Evolutionary conservation across 78 protist genomes (phyloP).

Genomic region (Corallochytrium limacisporum): DNA sequence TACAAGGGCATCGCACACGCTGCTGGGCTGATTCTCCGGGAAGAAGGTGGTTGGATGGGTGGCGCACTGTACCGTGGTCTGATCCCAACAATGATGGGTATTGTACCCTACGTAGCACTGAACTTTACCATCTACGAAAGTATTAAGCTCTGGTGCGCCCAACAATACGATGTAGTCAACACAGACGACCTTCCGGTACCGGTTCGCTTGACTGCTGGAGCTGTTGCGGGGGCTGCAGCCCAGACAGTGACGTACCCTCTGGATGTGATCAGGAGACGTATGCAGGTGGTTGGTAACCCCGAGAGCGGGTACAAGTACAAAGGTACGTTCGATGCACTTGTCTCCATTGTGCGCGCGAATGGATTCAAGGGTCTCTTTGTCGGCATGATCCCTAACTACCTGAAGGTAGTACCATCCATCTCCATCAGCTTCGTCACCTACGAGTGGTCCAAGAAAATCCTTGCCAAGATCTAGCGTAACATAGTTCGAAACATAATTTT

Average conservation of each 20-base stretch:
- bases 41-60: not conserved
- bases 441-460: slow-evolving; percentile 41
- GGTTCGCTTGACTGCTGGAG: slow-evolving; percentile 31
- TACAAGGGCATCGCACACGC: slow-evolving; percentile 44
- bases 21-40: slow-evolving; percentile 3
- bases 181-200: not conserved
- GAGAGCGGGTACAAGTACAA: slow-evolving; percentile 9
- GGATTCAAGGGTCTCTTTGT: slow-evolving; percentile 38
- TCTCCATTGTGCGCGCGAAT: not conserved
- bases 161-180: not conserved
- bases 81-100: slow-evolving; percentile 53
- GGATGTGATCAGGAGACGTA: slow-evolving; percentile 38
- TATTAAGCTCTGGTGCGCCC: slow-evolving; percentile 16
- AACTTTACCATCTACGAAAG: slow-evolving; percentile 63
- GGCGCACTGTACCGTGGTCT: slow-evolving; percentile 47
- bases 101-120: slow-evolving; percentile 68
- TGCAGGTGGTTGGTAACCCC: slow-evolving; percentile 51
- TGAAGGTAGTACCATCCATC: slow-evolving; percentile 65
- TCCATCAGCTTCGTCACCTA: slow-evolving; percentile 52
- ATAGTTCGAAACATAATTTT: too few species aligned
- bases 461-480: too few species aligned
- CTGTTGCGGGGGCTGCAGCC: slow-evolving; percentile 51
- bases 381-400: slow-evolving; percentile 58
- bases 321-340: slow-evolving; percentile 32
- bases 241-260: slow-evolving; percentile 53